Percentiles rank a stretch among this genome's conserved stretches.
Evolutionary conservation across 805 yeast species (phyloP).

Genomic region (Torulaspora quercuum): DNA sequence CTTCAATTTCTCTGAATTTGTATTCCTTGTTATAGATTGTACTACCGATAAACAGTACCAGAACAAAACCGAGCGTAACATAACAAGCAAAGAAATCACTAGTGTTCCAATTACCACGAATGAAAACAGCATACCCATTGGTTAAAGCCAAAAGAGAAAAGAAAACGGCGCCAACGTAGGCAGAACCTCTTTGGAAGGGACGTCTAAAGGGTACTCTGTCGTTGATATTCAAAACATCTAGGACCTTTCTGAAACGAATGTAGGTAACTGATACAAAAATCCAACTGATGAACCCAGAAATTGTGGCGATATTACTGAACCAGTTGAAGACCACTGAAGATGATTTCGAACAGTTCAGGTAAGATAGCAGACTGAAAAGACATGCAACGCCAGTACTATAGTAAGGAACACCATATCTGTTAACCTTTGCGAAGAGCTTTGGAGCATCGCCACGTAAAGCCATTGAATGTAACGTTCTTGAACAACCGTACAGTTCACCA

Average conservation of each 20-base stretch:
- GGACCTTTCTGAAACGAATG: constrained; percentile 58
- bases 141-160: constrained; percentile 51
- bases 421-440: constrained; percentile 42
- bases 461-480: constrained; percentile 43
- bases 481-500: constrained; percentile 48
- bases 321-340: too few species aligned
- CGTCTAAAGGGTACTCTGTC: too few species aligned
- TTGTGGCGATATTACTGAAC: too few species aligned
- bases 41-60: constrained; percentile 35
- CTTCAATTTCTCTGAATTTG: constrained; percentile 14
- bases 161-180: constrained; percentile 48
- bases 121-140: constrained; percentile 63
- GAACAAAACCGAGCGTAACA: constrained; percentile 48
- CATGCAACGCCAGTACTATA: constrained; percentile 21
- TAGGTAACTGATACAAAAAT: constrained; percentile 48
- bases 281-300: constrained; percentile 60
- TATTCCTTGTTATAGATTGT: constrained; percentile 8
- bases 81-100: constrained; percentile 65
- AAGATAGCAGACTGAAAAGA: constrained; percentile 38
- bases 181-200: constrained; percentile 51
- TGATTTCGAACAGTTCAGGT: constrained; percentile 52
- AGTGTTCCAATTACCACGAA: constrained; percentile 44
- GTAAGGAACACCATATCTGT: constrained; percentile 52
- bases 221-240: constrained; percentile 44
- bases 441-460: constrained; percentile 50